Base-by-base conservation (phyloP, 495 filamentous ascomycete genomes). In the Terfezia claveryi region DNA sequence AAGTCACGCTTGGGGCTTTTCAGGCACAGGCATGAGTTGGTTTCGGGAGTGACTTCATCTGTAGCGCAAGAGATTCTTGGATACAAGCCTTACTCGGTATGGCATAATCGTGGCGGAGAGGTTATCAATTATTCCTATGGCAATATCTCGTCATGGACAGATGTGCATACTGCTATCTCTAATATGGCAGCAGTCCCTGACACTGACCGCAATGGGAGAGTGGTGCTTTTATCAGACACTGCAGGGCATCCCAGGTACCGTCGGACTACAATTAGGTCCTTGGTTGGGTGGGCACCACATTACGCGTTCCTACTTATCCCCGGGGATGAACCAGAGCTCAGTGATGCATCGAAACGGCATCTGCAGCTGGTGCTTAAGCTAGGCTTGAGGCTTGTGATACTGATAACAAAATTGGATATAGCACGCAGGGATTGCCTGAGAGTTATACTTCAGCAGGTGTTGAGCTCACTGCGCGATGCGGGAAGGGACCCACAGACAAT, bases 241-340 rank as follows among this genome's bases (percentile, higher is more conserved):
- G 88, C 91, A 2, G 91, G 91, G 2, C 84, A 91, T 55, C 80
- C 85, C 8, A 77, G 85, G 38, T 96, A 87, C 68, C 73, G 87
- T 44, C 79, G 89, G 55, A 95, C 92, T 2, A 87, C 82, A 5
- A 71, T 96, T 36, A 74, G 88, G 53, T 85, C 87, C 0, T 70
- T 96, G n/a, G 72, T 98, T 50, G 87, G 89, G 53, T 98, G 91
- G 87, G 86, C 85, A 20, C 91, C 91, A 20, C 88, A 98, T 64
- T 94, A 87, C 78, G 87, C 85, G 8, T 63, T 92, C 49, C 75
- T 94, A 10, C 92, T 92, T 61, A 80, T 95, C 55, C 79, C 88
- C 20, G 67, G 63, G 52, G 66, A 50, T 38, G 59, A 60, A 14
- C 53, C 66, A 11, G 65, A 64, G 6, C 74, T 78, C 44, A 76